Evolutionary conservation across 768 basidiomycete species (phyloP).

Genomic region (Lactifluus pinguis): DNA sequence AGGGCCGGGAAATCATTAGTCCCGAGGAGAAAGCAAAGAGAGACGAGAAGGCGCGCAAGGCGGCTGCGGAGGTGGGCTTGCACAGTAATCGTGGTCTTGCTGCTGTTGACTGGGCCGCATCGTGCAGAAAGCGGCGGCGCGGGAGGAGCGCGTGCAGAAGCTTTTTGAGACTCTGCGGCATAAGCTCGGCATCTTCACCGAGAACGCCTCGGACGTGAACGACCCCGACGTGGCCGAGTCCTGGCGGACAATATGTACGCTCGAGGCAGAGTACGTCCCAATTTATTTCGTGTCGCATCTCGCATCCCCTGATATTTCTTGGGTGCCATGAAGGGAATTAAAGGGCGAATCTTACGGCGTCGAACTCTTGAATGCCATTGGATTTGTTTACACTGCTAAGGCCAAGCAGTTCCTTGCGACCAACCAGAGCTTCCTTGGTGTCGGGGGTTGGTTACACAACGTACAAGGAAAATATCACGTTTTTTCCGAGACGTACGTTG

Average conservation of each 20-base stretch:
- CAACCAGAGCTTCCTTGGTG: slow-evolving; percentile 58
- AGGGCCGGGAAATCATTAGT: slow-evolving; percentile 33
- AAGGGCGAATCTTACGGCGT: slow-evolving; percentile 82
- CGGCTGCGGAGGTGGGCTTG: slow-evolving; percentile 53
- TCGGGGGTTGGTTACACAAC: slow-evolving; percentile 90
- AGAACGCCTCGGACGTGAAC: slow-evolving; percentile 62
- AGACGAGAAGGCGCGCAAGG: slow-evolving; percentile 64
- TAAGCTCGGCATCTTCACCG: slow-evolving; percentile 82
- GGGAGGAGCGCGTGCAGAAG: slow-evolving; percentile 65
- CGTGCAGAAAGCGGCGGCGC: slow-evolving; percentile 65
- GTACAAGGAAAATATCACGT: slow-evolving; percentile 90
- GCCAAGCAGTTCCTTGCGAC: slow-evolving; percentile 78
- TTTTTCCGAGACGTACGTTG: slow-evolving; percentile 83
- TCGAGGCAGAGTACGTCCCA: slow-evolving; percentile 72
- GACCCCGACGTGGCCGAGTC: slow-evolving; percentile 63
- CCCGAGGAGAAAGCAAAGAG: slow-evolving; percentile 35
- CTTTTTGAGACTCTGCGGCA: slow-evolving; percentile 71
- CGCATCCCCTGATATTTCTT: background rate
- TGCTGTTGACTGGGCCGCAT: slow-evolving; percentile 11
- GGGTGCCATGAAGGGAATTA: slow-evolving; percentile 46
- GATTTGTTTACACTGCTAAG: slow-evolving; percentile 77
- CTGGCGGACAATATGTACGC: slow-evolving; percentile 66
- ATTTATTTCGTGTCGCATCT: background rate
- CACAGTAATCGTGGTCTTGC: slow-evolving; percentile 1
- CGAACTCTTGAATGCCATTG: slow-evolving; percentile 77